Evolutionary conservation across 2,329 filamentous ascomycete species (phyloP).

Genomic region (Alternaria sp.): DNA sequence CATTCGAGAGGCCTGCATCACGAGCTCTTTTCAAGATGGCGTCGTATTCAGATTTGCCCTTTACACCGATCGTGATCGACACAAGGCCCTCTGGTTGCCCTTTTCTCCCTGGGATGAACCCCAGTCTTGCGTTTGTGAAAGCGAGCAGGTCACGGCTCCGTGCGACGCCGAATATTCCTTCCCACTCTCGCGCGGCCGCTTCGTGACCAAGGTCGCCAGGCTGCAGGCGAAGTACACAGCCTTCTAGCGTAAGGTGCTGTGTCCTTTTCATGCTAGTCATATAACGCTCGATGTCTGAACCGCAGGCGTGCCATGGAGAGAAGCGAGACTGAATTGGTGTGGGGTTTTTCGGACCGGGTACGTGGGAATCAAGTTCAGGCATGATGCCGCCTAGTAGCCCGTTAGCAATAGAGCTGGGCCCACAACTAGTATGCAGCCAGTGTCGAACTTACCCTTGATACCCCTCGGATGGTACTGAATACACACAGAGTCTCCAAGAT

Average conservation of each 20-base stretch:
- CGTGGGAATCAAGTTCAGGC: constrained; percentile 56
- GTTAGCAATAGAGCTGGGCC: constrained; percentile 1
- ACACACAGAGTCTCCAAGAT: constrained; percentile 45
- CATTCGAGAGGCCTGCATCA: constrained; percentile 40
- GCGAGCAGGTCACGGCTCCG: constrained; percentile 55
- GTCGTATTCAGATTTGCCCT: constrained; percentile 43
- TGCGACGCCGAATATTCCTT: constrained; percentile 51
- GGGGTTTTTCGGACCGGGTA: constrained; percentile 44
- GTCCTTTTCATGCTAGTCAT: constrained; percentile 49
- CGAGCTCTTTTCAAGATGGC: constrained; percentile 46
- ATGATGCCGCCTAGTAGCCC: constrained; percentile 52
- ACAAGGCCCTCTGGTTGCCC: constrained; percentile 49
- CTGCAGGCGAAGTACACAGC: constrained; percentile 49
- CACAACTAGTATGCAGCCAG: no score
- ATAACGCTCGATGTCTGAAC: constrained; percentile 48
- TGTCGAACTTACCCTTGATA: constrained; percentile 42
- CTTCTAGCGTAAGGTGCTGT: constrained; percentile 49
- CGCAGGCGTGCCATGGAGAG: constrained; percentile 58
- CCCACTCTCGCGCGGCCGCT: constrained; percentile 53
- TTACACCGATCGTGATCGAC: constrained; percentile 52
- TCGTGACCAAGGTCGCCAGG: constrained; percentile 50
- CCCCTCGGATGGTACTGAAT: constrained; percentile 59
- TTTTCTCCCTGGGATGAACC: constrained; percentile 48
- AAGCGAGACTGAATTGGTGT: constrained; percentile 51
- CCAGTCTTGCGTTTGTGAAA: constrained; percentile 46